Conservation (phyloP, 768 basidiomycete genomes). For the Boletus speciosus region DNA sequence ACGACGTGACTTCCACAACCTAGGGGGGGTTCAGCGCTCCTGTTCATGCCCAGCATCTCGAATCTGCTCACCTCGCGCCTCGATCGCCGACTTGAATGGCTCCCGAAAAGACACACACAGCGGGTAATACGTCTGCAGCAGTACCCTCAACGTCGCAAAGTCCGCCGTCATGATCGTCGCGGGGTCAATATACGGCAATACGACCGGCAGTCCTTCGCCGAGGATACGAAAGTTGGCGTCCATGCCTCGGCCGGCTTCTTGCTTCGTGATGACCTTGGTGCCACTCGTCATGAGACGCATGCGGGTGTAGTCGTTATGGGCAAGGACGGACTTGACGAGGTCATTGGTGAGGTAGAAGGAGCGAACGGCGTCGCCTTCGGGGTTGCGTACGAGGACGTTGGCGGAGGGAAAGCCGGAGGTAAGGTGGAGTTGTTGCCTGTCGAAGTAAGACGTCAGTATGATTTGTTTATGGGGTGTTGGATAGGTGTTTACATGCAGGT, state of each 20-base stretch:
- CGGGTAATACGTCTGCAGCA: slow-evolving; percentile 82
- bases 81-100: slow-evolving; percentile 53
- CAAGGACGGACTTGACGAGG: slow-evolving; percentile 75
- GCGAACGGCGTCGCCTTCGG: slow-evolving; percentile 64
- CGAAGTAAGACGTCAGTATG: background rate
- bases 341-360: slow-evolving; percentile 88
- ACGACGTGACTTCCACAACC: slow-evolving; percentile 73
- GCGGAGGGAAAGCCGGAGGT: slow-evolving; percentile 64
- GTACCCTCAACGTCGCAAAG: slow-evolving; percentile 52
- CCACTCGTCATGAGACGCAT: slow-evolving; percentile 90
- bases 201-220: slow-evolving; percentile 78
- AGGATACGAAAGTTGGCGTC: slow-evolving; percentile 72
- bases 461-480: background rate
- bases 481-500: slow-evolving; percentile 64
- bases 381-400: slow-evolving; percentile 86
- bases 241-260: slow-evolving; percentile 65
- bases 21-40: slow-evolving; percentile 22
- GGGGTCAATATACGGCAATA: slow-evolving; percentile 78
- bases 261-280: slow-evolving; percentile 88
- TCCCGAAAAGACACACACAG: slow-evolving; percentile 60
- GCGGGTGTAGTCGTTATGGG: slow-evolving; percentile 77
- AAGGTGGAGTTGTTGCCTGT: slow-evolving; percentile 71
- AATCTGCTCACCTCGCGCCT: slow-evolving; percentile 49
- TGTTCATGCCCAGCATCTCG: slow-evolving; percentile 33
- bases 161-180: slow-evolving; percentile 58